Conservation (phyloP, 2,329 filamentous ascomycete genomes). For the Berkeleyomyces basicola region DNA sequence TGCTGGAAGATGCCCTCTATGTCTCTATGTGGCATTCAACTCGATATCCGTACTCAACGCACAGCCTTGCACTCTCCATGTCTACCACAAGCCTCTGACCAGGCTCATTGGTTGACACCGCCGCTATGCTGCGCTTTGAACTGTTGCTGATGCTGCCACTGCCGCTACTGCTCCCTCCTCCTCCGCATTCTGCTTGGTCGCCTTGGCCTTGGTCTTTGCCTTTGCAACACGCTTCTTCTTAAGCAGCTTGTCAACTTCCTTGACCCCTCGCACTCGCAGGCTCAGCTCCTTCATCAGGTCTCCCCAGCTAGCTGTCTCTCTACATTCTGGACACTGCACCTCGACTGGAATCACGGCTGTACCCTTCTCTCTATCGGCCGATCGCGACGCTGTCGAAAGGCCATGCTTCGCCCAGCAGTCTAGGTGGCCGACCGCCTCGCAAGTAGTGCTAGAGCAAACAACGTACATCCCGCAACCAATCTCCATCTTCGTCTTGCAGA, state of each 20-base stretch:
- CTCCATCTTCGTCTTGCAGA: slow-evolving; percentile 32
- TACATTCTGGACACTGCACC: slow-evolving; percentile 58
- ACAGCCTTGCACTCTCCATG: too few species aligned
- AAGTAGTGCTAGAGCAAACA: slow-evolving; percentile 36
- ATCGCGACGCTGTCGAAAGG: slow-evolving; percentile 19
- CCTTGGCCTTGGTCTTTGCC: slow-evolving; percentile 1
- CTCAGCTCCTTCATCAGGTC: slow-evolving; percentile 72
- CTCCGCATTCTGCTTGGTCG: not conserved
- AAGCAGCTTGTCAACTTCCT: slow-evolving; percentile 53
- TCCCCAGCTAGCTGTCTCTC: slow-evolving; percentile 46
- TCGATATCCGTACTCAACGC: too few species aligned
- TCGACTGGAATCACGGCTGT: slow-evolving; percentile 45
- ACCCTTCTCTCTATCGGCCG: slow-evolving; percentile 18
- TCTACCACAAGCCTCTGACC: too few species aligned
- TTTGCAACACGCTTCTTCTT: slow-evolving; percentile 29
- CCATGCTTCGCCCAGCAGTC: slow-evolving; percentile 42
- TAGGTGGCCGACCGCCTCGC: slow-evolving; percentile 41
- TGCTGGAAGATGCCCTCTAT: too few species aligned
- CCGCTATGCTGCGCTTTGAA: not conserved
- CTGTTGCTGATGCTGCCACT: not conserved
- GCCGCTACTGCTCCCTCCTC: not conserved
- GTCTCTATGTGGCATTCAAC: not conserved
- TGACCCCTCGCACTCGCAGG: slow-evolving; percentile 51
- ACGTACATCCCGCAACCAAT: slow-evolving; percentile 36
- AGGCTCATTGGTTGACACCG: too few species aligned